These are phyloP conservation scores for Rhizophagus clarus DNA, from an alignment of 192 early-diverging fungal species.

Conservation along the genomic window DNA sequence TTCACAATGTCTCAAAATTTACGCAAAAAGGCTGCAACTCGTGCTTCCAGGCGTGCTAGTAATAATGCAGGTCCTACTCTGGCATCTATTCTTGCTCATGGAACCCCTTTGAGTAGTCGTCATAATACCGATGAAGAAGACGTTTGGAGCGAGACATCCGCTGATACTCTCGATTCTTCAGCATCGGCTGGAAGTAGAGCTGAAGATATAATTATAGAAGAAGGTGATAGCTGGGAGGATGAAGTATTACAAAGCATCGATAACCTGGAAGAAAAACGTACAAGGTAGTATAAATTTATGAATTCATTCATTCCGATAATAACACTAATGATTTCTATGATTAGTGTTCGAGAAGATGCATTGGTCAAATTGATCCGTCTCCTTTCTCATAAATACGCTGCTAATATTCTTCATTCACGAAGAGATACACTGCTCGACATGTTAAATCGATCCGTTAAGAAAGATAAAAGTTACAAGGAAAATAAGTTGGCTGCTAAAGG, in stretches of 20 bases:
- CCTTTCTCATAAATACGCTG: constrained; percentile 56
- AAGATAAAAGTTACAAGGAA: constrained; percentile 44
- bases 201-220: background rate
- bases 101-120: constrained; percentile 13
- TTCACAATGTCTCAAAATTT: constrained; percentile 21
- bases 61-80: background rate
- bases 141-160: constrained; percentile 29
- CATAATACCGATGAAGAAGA: constrained; percentile 31
- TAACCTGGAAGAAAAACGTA: constrained; percentile 51
- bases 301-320: background rate
- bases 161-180: constrained; percentile 28
- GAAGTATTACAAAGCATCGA: constrained; percentile 54
- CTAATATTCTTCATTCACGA: constrained; percentile 52
- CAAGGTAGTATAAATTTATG: constrained; percentile 45
- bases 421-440: constrained; percentile 56
- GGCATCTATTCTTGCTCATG: background rate
- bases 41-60: constrained; percentile 7
- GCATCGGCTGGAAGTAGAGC: background rate
- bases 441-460: constrained; percentile 55
- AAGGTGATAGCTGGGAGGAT: constrained; percentile 42
- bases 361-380: constrained; percentile 49
- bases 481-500: constrained; percentile 45
- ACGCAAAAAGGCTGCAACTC: constrained; percentile 22
- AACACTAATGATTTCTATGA: background rate
- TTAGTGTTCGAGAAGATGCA: constrained; percentile 61